Percentiles rank a stretch among this genome's conserved stretches.
Conservation (phyloP, 768 basidiomycete genomes). For the Mycena pura region DNA sequence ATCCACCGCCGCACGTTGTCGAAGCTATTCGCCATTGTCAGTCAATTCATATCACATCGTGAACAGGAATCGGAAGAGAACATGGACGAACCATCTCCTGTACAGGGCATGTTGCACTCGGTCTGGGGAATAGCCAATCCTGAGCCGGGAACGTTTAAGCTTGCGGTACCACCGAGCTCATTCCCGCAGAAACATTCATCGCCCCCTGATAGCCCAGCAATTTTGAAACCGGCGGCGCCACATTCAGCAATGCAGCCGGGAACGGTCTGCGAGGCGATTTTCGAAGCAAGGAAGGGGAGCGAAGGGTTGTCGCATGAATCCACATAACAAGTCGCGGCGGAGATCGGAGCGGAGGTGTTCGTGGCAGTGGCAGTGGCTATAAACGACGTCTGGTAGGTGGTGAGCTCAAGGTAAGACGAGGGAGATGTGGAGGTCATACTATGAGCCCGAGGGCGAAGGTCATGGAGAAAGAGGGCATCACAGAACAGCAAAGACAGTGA, state of each 20-base stretch:
- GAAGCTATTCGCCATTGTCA: slow-evolving; percentile 5
- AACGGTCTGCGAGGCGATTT: slow-evolving; percentile 12
- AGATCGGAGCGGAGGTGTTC: slow-evolving; percentile 8
- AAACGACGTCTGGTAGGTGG: slow-evolving; percentile 13
- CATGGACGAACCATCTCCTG: slow-evolving; percentile 13
- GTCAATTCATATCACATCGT: slow-evolving; percentile 7
- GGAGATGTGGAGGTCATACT: slow-evolving; percentile 13
- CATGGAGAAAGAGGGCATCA: slow-evolving; percentile 13
- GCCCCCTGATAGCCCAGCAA: slow-evolving; percentile 13
- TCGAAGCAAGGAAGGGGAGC: slow-evolving; percentile 12
- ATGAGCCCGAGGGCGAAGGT: slow-evolving; percentile 15
- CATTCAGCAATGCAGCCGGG: slow-evolving; percentile 15
- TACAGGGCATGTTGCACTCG: slow-evolving; percentile 15
- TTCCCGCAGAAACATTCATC: slow-evolving; percentile 16
- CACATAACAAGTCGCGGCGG: slow-evolving; percentile 11
- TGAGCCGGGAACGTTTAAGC: slow-evolving; percentile 16
- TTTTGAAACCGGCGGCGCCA: slow-evolving; percentile 12
- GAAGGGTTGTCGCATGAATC: slow-evolving; percentile 13
- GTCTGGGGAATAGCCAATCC: slow-evolving; percentile 15
- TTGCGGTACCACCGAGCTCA: slow-evolving; percentile 12
- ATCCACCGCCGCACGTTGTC: slow-evolving; percentile 9
- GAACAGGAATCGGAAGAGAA: slow-evolving; percentile 5
- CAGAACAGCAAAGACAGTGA: slow-evolving; percentile 16
- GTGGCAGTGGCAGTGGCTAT: slow-evolving; percentile 12
- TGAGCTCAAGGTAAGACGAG: slow-evolving; percentile 14